Base-by-base conservation (phyloP, 106 monocot species). In the Chionographis japonica region DNA sequence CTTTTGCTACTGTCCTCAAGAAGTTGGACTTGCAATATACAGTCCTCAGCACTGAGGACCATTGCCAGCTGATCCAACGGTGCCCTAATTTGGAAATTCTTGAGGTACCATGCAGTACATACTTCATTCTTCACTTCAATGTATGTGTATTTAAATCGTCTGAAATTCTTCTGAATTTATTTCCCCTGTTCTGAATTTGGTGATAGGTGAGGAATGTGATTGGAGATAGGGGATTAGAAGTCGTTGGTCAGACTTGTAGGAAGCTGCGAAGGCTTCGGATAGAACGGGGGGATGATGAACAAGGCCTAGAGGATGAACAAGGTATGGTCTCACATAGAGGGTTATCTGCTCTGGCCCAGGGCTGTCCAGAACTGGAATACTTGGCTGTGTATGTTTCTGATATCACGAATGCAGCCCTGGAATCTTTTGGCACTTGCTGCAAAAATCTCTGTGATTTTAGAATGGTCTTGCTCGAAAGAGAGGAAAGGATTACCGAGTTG, bases 221-320 rank as follows among this genome's bases (percentile, higher is more conserved):
- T 68, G 89, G 92, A 46, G 97, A 92, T 61, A 75, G 89, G 46
- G 92, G 92, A 37, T 56, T 97, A 6, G 85, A 83, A 72, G 81
- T 97, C 53, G 80, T 97, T 43, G 79, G 80, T 40, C 70, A 83
- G 54, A 89, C 79, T 16, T 92, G 97, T 61, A 89, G 74, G 79
- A 84, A 51, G 67, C 78, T 97, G 12, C 75, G 65, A 73, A 84
- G 89, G 56, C 79, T 97, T 17, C 78, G 97, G 73, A 81, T 92
- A 76, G 92, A 97, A 62, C 68, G 92, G 56, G 95, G 92, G 16
- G 95, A 86, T 16, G 92, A 92, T 61, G 97, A 97, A 17, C 84
- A 75, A 62, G 89, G 89, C 27, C 54, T 85, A 56, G 92, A 92
- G 78, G 89, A 92, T 74, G 97, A 89, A 66, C 92, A 97, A 19